phyloP scores from a whole-genome alignment of 2,329 filamentous ascomycete genomes.

The Pseudogymnoascus sp. region DNA sequence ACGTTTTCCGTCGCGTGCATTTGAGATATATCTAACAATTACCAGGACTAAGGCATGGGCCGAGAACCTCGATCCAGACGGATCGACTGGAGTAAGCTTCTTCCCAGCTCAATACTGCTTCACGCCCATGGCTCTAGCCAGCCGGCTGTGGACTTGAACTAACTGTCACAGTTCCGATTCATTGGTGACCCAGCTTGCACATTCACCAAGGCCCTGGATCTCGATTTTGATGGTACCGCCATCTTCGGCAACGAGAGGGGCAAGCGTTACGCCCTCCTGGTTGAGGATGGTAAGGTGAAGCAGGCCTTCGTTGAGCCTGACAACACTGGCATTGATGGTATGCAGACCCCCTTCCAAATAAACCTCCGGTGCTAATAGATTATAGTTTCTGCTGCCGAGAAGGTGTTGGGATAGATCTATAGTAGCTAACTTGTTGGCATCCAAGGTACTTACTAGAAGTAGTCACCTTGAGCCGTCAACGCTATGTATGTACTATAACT shows the following conservation, averaged over 20 bases:
- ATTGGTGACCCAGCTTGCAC: conserved; percentile 70
- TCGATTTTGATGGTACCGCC: conserved; percentile 69
- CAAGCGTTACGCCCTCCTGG: conserved; percentile 79
- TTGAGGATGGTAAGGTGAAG: conserved; percentile 80
- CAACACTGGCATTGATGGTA: conserved; percentile 65
- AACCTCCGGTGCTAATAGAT: conserved; percentile 10
- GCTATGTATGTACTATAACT: neutral
- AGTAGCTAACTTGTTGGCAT: neutral
- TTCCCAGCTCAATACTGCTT: neutral
- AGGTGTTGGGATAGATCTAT: conserved; percentile 33
- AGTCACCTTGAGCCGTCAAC: neutral
- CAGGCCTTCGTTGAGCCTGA: conserved; percentile 78
- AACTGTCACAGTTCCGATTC: conserved; percentile 66
- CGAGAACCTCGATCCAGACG: conserved; percentile 64
- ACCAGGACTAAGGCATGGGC: conserved; percentile 83
- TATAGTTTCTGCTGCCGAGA: conserved; percentile 40
- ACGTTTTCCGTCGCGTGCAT: conserved; percentile 31
- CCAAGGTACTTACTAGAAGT: neutral
- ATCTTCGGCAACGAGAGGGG: conserved; percentile 77
- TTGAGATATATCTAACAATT: conserved; percentile 5
- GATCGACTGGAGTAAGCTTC: conserved; percentile 63
- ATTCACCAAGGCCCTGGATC: conserved; percentile 77
- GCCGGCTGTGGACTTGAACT: conserved; percentile 7
- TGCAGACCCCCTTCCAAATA: neutral
- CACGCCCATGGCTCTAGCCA: neutral